Evolutionary conservation across 2,329 filamentous ascomycete genomes (phyloP), one percentile per base, ranked within the genome.

Genomic region (Monosporascus sp.): DNA sequence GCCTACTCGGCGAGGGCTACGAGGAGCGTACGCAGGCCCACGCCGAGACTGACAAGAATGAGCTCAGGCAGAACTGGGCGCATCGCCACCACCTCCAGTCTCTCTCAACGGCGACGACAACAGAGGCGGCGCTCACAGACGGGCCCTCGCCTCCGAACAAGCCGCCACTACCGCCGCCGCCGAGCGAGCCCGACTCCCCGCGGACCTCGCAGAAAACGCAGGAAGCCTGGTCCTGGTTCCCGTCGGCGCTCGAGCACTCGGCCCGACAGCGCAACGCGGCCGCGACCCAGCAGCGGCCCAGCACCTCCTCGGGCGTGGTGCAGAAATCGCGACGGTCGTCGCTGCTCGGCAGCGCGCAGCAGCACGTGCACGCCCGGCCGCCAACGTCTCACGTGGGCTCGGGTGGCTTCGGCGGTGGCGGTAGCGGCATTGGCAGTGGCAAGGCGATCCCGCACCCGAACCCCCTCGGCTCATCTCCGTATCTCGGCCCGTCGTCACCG

Each of bases 121-220:
- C 53, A 24, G 68, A 70, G 11, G 60, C 65, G 1, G 70, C 80
- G 9, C 86, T 86, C 62, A 81, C 74, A 4, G 74, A 79, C 7
- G 84, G 81, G 0, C 76, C 81, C 2, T 84, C 78, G 8, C 73
- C 86, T 2, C 64, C 86, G 20, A 84, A 81, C 58, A 70, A 61
- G 47, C 69, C 52, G 50, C 43, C 24, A 11, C 17, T 24, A 14
- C 43, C 20, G 3, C 48, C 59, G 19, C 40, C 59, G 52, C 50
- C 59, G 53, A 35, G 5, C 5, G 48, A 61, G 62, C 26, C 63
- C 65, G 51, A 68, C 49, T 45, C 69, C 63, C 49, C 69, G 58
- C 37, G 56, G 8, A 27, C 38, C 27, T 52, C 60, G 1, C 31
- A 35, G 31, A 14, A 35, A 35, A 57, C 55, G 16, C 53, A 56